Evolutionary conservation across 176 grass and related monocot species (phyloP).

Genomic region (Chloris gayana): DNA sequence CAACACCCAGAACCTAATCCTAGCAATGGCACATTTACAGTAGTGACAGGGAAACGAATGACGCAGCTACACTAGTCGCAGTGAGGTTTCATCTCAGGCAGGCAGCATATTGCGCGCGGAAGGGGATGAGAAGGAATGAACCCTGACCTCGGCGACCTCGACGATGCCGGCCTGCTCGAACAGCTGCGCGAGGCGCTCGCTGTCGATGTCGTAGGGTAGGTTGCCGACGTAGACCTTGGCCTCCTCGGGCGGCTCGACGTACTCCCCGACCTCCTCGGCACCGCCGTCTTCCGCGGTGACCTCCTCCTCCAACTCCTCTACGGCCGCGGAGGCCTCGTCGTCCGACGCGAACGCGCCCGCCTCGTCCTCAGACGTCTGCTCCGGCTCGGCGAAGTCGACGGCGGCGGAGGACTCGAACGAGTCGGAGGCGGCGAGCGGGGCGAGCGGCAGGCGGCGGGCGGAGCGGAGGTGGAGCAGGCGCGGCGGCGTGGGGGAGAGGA

Average conservation of each 20-base stretch:
- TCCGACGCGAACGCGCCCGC: conserved; percentile 29
- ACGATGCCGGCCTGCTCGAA: conserved; percentile 84
- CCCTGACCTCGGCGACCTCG: conserved; percentile 75
- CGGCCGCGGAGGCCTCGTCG: conserved; percentile 30
- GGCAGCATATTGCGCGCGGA: neutral
- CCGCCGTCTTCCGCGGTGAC: neutral
- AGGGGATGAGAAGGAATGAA: too few relatives aligned
- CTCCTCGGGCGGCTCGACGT: conserved; percentile 52
- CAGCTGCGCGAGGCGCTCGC: conserved; percentile 76
- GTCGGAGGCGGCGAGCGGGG: conserved; percentile 37
- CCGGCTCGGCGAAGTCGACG: conserved; percentile 32
- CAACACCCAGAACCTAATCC: too few relatives aligned
- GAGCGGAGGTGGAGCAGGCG: conserved; percentile 29
- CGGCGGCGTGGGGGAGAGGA: conserved; percentile 34
- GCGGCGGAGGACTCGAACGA: conserved; percentile 28
- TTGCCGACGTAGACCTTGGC: conserved; percentile 88
- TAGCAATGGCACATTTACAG: too few relatives aligned
- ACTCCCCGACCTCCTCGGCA: conserved; percentile 40
- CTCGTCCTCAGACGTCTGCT: conserved; percentile 25
- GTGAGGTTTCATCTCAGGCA: neutral
- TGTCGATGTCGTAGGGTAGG: conserved; percentile 86
- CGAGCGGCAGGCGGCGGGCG: conserved; percentile 37
- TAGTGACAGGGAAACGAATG: neutral
- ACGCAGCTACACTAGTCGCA: neutral
- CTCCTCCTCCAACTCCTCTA: neutral